Base-by-base conservation (phyloP, 2,329 filamentous ascomycete genomes). In the Paracoccidioides lutzii region DNA sequence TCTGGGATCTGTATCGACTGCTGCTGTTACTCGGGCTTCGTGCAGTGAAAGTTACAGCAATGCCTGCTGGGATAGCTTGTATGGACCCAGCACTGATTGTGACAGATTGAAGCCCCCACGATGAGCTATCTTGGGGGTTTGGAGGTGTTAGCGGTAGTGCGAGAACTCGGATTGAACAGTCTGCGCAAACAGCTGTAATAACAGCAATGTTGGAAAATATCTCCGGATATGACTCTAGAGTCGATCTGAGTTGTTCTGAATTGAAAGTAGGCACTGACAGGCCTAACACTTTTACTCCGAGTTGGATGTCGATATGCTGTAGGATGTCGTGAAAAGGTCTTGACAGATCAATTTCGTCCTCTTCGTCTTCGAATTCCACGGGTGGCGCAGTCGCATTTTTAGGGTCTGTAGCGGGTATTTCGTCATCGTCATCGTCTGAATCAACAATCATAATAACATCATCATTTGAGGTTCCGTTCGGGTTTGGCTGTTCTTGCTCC, bases 281-380 rank as follows among this genome's bases (percentile, higher is more conserved):
- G 57, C 76, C 73, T 9, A 80, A 70, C 30, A 81, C 79, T 44
- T 74, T 74, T 48, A 73, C 74, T 55, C 76, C 78, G 42, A 83
- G 69, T 9, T 75, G 70, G 41, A 84, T 73, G 59, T 81, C 76
- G 52, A 83, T 63, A 41, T 78, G 73, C 59, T 80, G 76, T 38
- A 81, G 65, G 54, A 83, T 72, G 28, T 72, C 70, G 49, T 76
- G 73, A 57, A 77, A 82, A 33, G 79, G 79, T 55, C 75, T 71
- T 15, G 77, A 74, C 30, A 77, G 73, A 59, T 83, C 79, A n/a
- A 78, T 67, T 63, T 83, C 81, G 42, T 78, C 76, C 64, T 82
- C 79, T 43, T 80, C 75, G 0, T 74, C 66, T 57, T 80, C 76
- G 53, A 80, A 81, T 12, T 77, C 68, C 41, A 71, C 63, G 5